Base-by-base conservation (phyloP, 1,284 basidiomycete species). In the Sporisorium exsertum region DNA sequence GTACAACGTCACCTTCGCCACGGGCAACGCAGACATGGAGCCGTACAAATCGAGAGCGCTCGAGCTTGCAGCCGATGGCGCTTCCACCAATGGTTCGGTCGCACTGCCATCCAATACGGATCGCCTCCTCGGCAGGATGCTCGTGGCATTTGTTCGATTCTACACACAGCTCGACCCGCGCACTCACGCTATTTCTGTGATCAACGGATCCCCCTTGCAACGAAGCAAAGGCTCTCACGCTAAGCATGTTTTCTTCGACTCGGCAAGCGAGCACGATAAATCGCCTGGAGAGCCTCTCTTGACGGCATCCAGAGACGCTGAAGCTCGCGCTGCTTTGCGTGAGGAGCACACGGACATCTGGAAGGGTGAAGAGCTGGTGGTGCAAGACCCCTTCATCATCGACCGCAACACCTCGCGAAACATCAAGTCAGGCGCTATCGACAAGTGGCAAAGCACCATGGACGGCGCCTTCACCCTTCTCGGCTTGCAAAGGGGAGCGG, bases 331-430 rank as follows among this genome's bases (percentile, higher is more conserved):
- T 18, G 57, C 61, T 18, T n/a, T 68, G 37, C 56, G 50, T 32
- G 58, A 63, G 9, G 85, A 79, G 18, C 77, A 81, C 45, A 77
- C 79, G 0, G 70, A 70, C 16, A 59, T 71, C 3, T 86, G 85
- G 85, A 62, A 43, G 3, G 65, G 72, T 10, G 74, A 81, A 29
- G 68, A 74, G 33, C 47, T 86, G 47, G 79, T 86, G 33, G 81
- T 85, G 2, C 86, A 86, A 57, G 86, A 86, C 58, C 86, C 86
- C 9, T 86, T 86, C 72, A 83, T 85, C 58, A 61, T 81, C 26
- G 81, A 83, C 47, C 80, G 85, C 42, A 86, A 86, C 64, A 84
- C 81, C 13, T 72, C 82, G 20, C 65, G 77, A 27, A 85, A 85
- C 67, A 76, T 86, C 47, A 62, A 67, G 43, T 20, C 45, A 10